A percentile compares a stretch with the other conserved stretches of the same genome.
Evolutionary conservation across 2,329 filamentous ascomycete genomes (phyloP).

Genomic region (Aspergillus ochraceoroseus): DNA sequence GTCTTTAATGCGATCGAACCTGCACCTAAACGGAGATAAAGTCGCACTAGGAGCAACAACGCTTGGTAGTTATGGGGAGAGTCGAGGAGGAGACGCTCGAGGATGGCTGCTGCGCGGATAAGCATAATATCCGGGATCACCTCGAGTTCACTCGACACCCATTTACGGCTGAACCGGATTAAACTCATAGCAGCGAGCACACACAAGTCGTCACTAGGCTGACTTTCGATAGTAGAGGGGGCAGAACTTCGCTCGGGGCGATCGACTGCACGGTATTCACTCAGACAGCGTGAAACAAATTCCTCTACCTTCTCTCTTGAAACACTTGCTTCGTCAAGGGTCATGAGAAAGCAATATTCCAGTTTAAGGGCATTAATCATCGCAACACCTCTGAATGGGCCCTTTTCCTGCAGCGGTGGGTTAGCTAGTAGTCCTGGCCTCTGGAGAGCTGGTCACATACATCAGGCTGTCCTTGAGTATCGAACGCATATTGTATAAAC

Average conservation of each 20-base stretch:
- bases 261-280: constrained; percentile 28
- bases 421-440: constrained; percentile 4
- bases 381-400: constrained; percentile 28
- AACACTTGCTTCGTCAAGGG: constrained; percentile 25
- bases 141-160: constrained; percentile 17
- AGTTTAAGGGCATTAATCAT: constrained; percentile 44
- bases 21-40: constrained; percentile 44
- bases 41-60: constrained; percentile 42
- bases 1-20: constrained; percentile 45
- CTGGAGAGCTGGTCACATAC: constrained; percentile 19
- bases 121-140: constrained; percentile 29
- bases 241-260: constrained; percentile 23
- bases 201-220: constrained; percentile 43
- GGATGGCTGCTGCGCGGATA: constrained; percentile 37
- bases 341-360: constrained; percentile 41
- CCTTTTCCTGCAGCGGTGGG: constrained; percentile 16
- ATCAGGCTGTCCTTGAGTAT: constrained; percentile 21
- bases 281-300: constrained; percentile 40
- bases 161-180: constrained; percentile 29
- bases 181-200: constrained; percentile 43
- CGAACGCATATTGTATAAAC: constrained; percentile 27
- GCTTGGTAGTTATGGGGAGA: constrained; percentile 47
- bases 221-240: constrained; percentile 40
- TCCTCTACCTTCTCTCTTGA: constrained; percentile 31
- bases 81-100: constrained; percentile 39